These are phyloP conservation scores for Datisca glomerata DNA, from an alignment of 306 rosid genomes.

Conservation along the genomic window DNA sequence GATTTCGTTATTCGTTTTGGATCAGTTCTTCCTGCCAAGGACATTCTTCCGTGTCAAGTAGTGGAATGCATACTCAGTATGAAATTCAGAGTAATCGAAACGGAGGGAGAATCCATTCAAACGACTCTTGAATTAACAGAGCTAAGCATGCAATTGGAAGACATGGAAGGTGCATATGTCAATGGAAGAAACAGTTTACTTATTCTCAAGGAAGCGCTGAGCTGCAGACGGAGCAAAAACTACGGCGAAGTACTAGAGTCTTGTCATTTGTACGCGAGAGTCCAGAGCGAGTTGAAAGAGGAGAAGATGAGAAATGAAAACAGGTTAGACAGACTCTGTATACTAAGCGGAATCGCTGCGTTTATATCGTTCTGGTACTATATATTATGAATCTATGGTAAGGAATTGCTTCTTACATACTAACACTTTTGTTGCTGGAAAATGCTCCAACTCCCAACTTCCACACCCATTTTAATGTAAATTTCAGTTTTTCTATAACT, in stretches of 20 bases:
- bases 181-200: conserved; percentile 75
- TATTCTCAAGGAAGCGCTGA: conserved; percentile 66
- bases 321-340: conserved; percentile 43
- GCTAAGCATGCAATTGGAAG: conserved; percentile 84
- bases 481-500: no score
- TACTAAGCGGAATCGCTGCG: conserved; percentile 29
- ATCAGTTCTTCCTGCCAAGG: conserved; percentile 66
- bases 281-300: conserved; percentile 65
- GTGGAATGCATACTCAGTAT: conserved; percentile 74
- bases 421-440: no score
- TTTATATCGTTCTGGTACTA: conserved; percentile 36
- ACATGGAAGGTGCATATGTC: conserved; percentile 74
- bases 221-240: conserved; percentile 63
- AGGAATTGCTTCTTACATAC: no score
- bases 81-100: conserved; percentile 58
- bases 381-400: conserved; percentile 28
- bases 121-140: conserved; percentile 61
- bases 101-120: conserved; percentile 41
- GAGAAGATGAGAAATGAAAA: conserved; percentile 78
- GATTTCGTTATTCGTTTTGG: conserved; percentile 76
- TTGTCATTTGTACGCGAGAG: conserved; percentile 57
- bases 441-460: no score
- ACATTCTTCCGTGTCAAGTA: conserved; percentile 66
- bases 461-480: no score
- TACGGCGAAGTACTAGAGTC: conserved; percentile 62